These are phyloP conservation scores for Apophysomyces trapeziformis DNA, from an alignment of 371 early-diverging fungal genomes.

Conservation along the genomic window DNA sequence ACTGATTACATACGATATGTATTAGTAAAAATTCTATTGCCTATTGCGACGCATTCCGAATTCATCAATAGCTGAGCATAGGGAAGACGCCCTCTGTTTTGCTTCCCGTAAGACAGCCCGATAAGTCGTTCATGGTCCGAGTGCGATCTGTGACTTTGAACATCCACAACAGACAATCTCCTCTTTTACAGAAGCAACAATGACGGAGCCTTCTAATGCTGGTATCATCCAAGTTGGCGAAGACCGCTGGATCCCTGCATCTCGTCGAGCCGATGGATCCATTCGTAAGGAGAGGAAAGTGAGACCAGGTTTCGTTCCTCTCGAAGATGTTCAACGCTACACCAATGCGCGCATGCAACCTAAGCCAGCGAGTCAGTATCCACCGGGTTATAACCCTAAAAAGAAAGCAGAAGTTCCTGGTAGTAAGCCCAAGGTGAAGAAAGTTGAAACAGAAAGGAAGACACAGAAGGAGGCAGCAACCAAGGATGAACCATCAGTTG, in stretches of 20 bases:
- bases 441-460: conserved; percentile 17
- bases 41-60: too few relatives aligned
- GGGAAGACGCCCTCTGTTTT: too few relatives aligned
- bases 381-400: conserved; percentile 17
- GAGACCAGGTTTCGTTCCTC: conserved; percentile 69
- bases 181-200: neutral
- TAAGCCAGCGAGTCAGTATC: conserved; percentile 26
- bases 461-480: neutral
- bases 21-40: too few relatives aligned
- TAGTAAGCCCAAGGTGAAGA: conserved; percentile 12
- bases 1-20: too few relatives aligned
- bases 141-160: too few relatives aligned
- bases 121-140: too few relatives aligned
- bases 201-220: conserved; percentile 21
- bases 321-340: conserved; percentile 67
- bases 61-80: too few relatives aligned
- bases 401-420: conserved; percentile 22
- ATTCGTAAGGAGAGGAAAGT: conserved; percentile 70
- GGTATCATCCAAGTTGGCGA: conserved; percentile 48
- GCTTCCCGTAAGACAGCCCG: too few relatives aligned
- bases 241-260: conserved; percentile 61
- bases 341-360: conserved; percentile 49
- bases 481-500: neutral
- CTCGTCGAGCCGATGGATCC: conserved; percentile 73
- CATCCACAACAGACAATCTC: too few relatives aligned